These are phyloP conservation scores for Phytophthora hybrid DNA, from an alignment of 352 stramenopile species.

Conservation along the genomic window DNA sequence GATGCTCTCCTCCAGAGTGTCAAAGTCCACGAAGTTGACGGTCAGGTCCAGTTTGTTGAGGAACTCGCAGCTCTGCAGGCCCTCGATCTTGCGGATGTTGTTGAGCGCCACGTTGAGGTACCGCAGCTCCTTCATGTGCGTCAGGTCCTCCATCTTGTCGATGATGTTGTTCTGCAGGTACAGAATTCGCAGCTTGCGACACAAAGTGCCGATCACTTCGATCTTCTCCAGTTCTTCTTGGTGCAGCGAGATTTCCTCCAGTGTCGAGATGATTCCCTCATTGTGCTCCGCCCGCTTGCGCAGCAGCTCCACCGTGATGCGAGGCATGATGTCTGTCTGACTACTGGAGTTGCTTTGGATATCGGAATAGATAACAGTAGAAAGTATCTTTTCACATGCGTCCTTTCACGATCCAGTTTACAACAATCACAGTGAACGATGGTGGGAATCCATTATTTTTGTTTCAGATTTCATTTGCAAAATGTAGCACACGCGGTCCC, in stretches of 20 bases:
- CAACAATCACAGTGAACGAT: no score
- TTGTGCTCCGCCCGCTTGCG: conserved; percentile 95
- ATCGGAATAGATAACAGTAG: no score
- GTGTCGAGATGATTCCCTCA: conserved; percentile 91
- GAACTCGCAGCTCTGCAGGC: conserved; percentile 87
- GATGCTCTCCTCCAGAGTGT: conserved; percentile 89
- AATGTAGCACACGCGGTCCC: neutral
- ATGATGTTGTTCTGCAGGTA: conserved; percentile 98
- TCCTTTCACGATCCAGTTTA: no score
- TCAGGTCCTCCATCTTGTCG: conserved; percentile 91
- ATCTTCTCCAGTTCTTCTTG: conserved; percentile 95
- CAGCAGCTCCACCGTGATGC: conserved; percentile 85
- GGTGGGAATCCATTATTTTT: no score
- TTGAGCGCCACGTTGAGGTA: conserved; percentile 98
- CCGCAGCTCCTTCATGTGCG: conserved; percentile 93
- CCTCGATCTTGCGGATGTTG: conserved; percentile 93
- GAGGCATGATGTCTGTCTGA: conserved; percentile 52
- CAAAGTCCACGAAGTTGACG: conserved; percentile 96
- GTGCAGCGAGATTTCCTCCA: conserved; percentile 94
- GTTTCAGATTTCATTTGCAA: no score
- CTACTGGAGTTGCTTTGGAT: no score
- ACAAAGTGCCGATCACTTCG: conserved; percentile 90
- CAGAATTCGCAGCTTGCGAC: conserved; percentile 93
- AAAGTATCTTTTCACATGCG: no score
- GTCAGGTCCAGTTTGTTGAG: conserved; percentile 95